phyloP scores from a whole-genome alignment of 257 asterid genomes.

The Cynanchum wilfordii region DNA sequence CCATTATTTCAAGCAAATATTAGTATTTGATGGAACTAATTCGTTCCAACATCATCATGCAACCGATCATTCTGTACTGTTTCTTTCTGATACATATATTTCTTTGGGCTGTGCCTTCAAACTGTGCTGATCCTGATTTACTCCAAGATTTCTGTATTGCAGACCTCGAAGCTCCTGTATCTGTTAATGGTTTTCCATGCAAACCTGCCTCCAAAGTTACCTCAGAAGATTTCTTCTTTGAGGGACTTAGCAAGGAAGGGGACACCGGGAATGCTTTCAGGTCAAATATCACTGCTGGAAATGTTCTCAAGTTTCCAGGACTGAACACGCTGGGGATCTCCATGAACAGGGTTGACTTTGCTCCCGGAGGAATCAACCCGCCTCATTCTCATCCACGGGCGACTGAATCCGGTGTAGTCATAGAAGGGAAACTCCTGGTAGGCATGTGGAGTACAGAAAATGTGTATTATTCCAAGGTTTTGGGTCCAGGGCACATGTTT shows the following conservation, averaged over 20 bases:
- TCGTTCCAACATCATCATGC: neutral
- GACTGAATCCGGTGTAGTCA: constrained; percentile 11
- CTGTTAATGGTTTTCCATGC: constrained; percentile 17
- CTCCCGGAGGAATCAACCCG: constrained; percentile 17
- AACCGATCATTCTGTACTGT: neutral
- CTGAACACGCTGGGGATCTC: constrained; percentile 23
- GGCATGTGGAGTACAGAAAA: constrained; percentile 13
- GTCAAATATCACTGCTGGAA: neutral
- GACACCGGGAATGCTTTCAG: neutral
- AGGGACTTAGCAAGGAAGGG: neutral
- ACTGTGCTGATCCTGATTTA: neutral
- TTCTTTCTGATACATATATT: neutral
- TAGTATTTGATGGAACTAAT: too few relatives aligned
- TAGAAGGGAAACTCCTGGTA: constrained; percentile 17
- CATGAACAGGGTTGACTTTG: constrained; percentile 12
- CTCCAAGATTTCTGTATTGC: constrained; percentile 5
- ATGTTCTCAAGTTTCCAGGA: constrained; percentile 5
- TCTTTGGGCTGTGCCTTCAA: neutral
- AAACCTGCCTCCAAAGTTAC: constrained; percentile 6
- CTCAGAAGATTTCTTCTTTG: constrained; percentile 16
- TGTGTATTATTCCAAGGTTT: constrained; percentile 9
- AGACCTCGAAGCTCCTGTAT: neutral
- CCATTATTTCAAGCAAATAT: too few relatives aligned
- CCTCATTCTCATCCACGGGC: constrained; percentile 25
- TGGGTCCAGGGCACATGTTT: constrained; percentile 15